Evolutionary conservation across 805 yeast species (phyloP).

Genomic region (Cyberlindnera mississippiensis): DNA sequence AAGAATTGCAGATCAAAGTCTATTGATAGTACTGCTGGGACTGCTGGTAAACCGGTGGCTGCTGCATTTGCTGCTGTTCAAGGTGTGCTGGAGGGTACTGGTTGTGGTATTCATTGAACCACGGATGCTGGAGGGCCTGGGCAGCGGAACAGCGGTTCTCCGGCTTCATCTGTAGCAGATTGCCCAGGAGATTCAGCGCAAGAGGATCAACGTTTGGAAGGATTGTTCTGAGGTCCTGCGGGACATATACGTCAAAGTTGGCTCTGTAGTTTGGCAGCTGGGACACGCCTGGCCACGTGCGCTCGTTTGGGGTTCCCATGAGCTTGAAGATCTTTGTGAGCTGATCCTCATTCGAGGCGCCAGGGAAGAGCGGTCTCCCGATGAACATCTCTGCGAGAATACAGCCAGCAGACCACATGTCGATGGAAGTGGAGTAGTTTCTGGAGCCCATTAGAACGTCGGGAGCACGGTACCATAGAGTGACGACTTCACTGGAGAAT

Average conservation of each 20-base stretch:
- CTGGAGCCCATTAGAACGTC: slow-evolving; percentile 93
- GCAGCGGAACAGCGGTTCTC: slow-evolving; percentile 90
- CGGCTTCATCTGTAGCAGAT: slow-evolving; percentile 87
- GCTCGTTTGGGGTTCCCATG: slow-evolving; percentile 95
- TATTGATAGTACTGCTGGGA: slow-evolving; percentile 18
- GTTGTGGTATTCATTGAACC: slow-evolving; percentile 72
- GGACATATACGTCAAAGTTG: slow-evolving; percentile 80
- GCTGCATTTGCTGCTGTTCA: slow-evolving; percentile 14
- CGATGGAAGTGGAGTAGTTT: slow-evolving; percentile 94
- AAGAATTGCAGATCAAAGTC: neutral
- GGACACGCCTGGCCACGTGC: slow-evolving; percentile 96
- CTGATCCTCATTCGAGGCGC: slow-evolving; percentile 95
- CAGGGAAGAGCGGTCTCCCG: slow-evolving; percentile 96
- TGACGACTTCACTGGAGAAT: slow-evolving; percentile 95
- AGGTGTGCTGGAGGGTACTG: slow-evolving; percentile 10
- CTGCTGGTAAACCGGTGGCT: slow-evolving; percentile 5
- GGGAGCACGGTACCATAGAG: slow-evolving; percentile 97
- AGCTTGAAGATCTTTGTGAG: slow-evolving; percentile 84
- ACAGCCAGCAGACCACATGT: slow-evolving; percentile 98
- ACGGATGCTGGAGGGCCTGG: slow-evolving; percentile 86
- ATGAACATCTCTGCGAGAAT: slow-evolving; percentile 97
- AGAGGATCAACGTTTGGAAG: slow-evolving; percentile 78
- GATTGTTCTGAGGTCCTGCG: slow-evolving; percentile 76
- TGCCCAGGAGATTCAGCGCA: slow-evolving; percentile 78
- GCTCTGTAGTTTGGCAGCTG: slow-evolving; percentile 81